Percentiles rank a stretch among this genome's conserved stretches.
Conservation (phyloP, 2,329 filamentous ascomycete genomes). For the Fusarium bactridioides region DNA sequence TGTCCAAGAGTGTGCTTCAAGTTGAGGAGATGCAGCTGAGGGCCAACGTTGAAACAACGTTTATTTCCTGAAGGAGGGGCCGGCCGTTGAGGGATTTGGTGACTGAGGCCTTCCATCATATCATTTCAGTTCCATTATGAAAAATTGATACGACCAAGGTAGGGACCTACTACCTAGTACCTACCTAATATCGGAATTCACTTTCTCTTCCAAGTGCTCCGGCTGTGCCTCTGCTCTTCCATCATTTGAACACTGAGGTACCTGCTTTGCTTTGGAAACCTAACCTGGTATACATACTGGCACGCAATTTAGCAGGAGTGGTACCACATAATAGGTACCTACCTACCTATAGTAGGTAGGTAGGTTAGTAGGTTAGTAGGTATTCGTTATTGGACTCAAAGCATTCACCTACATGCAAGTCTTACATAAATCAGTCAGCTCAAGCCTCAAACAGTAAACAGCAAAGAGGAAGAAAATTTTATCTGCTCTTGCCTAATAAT, state of each 20-base stretch:
- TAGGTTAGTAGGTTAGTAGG: no score
- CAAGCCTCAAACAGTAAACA: background rate
- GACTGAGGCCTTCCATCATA: constrained; percentile 14
- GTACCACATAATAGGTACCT: background rate
- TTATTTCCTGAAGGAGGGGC: constrained; percentile 5
- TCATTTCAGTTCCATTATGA: background rate
- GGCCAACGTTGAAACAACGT: constrained; percentile 21
- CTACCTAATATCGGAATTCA: background rate
- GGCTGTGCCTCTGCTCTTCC: background rate
- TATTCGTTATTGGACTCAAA: background rate
- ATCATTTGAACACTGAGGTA: background rate
- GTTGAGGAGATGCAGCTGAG: constrained; percentile 20
- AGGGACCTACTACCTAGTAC: background rate
- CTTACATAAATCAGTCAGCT: background rate
- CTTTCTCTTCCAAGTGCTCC: background rate
- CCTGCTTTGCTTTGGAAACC: background rate
- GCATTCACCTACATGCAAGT: background rate
- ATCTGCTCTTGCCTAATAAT: constrained; percentile 6
- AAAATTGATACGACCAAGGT: background rate
- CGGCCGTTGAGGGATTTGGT: constrained; percentile 6
- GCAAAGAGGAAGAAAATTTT: background rate
- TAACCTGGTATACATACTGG: background rate
- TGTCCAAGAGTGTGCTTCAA: constrained; percentile 27
- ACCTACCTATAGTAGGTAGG: no score
- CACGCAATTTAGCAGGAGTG: background rate